Base-by-base conservation (phyloP, 2,329 filamentous ascomycete species). In the Penicillium digitatum region DNA sequence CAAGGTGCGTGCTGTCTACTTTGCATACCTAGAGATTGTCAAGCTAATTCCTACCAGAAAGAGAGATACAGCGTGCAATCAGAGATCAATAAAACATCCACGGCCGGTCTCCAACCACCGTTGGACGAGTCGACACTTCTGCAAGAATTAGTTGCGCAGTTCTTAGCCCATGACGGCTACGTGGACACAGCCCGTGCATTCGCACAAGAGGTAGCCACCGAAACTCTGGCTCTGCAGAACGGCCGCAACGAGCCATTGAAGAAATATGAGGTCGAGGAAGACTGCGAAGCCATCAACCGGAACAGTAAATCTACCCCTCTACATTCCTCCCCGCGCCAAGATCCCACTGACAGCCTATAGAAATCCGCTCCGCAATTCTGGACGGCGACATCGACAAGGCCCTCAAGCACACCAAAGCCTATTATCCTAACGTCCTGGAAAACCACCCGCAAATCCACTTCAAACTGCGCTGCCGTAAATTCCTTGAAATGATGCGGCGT, bases 141-240 rank as follows among this genome's bases (percentile, higher is more conserved):
- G 35, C 91, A 96, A 69, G 83, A 88, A 63, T 78, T 97, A 54
- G 85, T 93, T 18, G 81, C 91, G 37, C 92, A 96, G 73, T 97
- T 95, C 63, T 78, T 99, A 14, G 89, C 92, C 35, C 93, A 97
- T 64, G 94, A 97, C 66, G 94, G 94, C 56, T 97, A 96, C 63
- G 87, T 96, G 8, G 93, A 96, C 62, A 96, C 93, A 0, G 92
- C 92, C 9, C 84, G 87, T 60, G 90, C 90, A 0, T 97, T 99
- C 78, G 86, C 89, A 3, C 81, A 87, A 63, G 93, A 97, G 67
- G 85, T 95, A 26, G 82, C 84, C 51, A 77, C 82, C 16, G 89
- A 96, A 70, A 87, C 88, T 64, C 78, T 82, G 65, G 85, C 88
- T 9, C 75, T 96, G 53, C 82, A 82, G 58, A 79, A 83, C 40